Evolutionary conservation across 345 rosid genomes (phyloP).

Genomic region (Corymbia maculata): DNA sequence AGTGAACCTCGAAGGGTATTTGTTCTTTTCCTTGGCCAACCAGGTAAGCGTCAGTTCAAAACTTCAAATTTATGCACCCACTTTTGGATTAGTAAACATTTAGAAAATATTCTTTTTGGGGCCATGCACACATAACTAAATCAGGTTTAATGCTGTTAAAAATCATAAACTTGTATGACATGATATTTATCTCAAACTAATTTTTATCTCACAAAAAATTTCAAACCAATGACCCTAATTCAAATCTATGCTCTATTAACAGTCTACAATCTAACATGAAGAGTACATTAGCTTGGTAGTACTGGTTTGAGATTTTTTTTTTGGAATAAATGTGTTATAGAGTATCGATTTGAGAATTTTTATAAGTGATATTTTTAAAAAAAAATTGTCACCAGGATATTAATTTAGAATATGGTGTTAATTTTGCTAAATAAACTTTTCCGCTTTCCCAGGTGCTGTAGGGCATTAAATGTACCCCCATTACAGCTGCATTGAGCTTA

Average conservation of each 20-base stretch:
- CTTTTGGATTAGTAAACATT: not conserved
- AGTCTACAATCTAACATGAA: not conserved
- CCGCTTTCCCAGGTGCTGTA: not conserved
- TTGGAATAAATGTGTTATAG: not conserved
- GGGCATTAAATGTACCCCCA: not conserved
- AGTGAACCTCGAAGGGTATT: not conserved
- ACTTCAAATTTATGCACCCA: not conserved
- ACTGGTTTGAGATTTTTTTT: not conserved
- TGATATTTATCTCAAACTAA: not conserved
- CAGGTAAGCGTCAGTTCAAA: not conserved
- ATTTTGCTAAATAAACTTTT: not conserved
- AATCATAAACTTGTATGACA: not conserved
- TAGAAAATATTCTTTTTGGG: not conserved
- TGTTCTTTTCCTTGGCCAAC: not conserved
- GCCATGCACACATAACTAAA: no score
- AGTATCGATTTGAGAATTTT: not conserved
- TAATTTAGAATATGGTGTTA: not conserved
- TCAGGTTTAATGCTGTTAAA: not conserved
- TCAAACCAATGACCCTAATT: fast-evolving
- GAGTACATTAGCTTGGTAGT: not conserved
- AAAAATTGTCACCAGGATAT: no score
- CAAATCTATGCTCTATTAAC: not conserved
- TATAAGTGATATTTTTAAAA: no score
- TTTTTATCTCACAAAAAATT: not conserved
- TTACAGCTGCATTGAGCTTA: not conserved